Percentiles rank a stretch among this genome's conserved stretches.
phyloP scores from a whole-genome alignment of 1,284 basidiomycete genomes.

The Acaromyces ingoldii region DNA sequence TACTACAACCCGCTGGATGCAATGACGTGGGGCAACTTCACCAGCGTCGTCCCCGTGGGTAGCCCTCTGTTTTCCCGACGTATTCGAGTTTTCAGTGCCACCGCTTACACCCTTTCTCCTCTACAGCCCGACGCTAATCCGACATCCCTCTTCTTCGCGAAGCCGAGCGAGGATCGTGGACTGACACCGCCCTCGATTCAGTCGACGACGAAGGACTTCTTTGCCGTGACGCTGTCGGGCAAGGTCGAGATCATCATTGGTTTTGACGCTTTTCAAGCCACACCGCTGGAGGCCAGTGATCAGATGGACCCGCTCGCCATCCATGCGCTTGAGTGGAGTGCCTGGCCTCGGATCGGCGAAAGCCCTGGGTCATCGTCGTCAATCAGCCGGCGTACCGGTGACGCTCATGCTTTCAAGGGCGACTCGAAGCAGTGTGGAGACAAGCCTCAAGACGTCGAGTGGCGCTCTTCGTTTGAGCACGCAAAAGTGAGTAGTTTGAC shows the following conservation, averaged over 20 bases:
- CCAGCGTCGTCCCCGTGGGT: neutral
- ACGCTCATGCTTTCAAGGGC: too few species aligned
- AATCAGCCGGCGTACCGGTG: too few species aligned
- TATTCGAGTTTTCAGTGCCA: too few species aligned
- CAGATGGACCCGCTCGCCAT: slow-evolving; percentile 2
- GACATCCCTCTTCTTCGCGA: slow-evolving; percentile 5
- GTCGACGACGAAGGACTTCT: neutral
- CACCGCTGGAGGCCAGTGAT: neutral
- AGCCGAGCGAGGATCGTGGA: neutral
- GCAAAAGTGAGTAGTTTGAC: neutral
- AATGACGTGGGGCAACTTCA: neutral
- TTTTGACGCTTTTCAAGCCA: neutral
- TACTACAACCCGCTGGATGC: slow-evolving; percentile 6
- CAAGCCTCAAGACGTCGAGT: neutral
- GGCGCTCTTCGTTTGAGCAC: slow-evolving; percentile 9
- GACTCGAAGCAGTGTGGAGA: neutral
- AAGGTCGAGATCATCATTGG: slow-evolving; percentile 9
- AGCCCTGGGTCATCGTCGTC: neutral
- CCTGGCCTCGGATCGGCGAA: neutral
- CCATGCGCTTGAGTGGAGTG: slow-evolving; percentile 7
- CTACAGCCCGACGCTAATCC: slow-evolving; percentile 4
- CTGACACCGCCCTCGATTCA: neutral
- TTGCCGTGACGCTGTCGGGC: neutral
- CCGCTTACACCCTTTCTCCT: too few species aligned
- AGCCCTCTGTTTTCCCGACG: too few species aligned